These are phyloP conservation scores for Blastobotrys chiropterorum DNA, from an alignment of 805 yeast species.

Conservation along the genomic window DNA sequence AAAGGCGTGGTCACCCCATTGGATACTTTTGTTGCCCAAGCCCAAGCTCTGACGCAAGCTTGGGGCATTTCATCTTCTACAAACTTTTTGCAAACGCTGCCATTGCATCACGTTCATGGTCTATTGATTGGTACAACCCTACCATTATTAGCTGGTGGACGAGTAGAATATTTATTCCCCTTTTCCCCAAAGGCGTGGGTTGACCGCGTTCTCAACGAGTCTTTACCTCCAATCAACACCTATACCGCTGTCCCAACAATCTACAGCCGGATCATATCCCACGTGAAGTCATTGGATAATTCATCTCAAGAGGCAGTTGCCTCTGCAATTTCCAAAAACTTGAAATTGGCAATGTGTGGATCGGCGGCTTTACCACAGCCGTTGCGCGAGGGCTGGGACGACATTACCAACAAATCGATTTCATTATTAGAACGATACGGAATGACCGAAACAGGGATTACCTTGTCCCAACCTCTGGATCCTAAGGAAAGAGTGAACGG, in stretches of 20 bases:
- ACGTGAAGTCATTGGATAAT: slow-evolving; percentile 15
- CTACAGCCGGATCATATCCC: slow-evolving; percentile 24
- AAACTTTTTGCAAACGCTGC: slow-evolving; percentile 28
- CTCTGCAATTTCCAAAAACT: slow-evolving; percentile 15
- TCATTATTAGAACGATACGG: slow-evolving; percentile 31
- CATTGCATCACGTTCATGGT: slow-evolving; percentile 33
- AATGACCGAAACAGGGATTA: slow-evolving; percentile 34
- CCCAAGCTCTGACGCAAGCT: slow-evolving; percentile 27
- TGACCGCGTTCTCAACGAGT: slow-evolving; percentile 18
- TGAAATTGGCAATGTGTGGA: slow-evolving; percentile 31
- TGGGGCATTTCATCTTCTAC: slow-evolving; percentile 27
- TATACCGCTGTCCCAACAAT: slow-evolving; percentile 34
- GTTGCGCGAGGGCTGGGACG: slow-evolving; percentile 27
- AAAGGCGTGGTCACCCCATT: slow-evolving; percentile 32
- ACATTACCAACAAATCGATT: slow-evolving; percentile 24
- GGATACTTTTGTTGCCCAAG: slow-evolving; percentile 28
- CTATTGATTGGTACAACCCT: slow-evolving; percentile 29
- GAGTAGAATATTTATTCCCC: slow-evolving; percentile 28
- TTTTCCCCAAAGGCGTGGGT: slow-evolving; percentile 24
- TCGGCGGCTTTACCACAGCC: slow-evolving; percentile 33
- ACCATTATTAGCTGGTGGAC: slow-evolving; percentile 29
- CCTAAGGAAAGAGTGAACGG: slow-evolving; percentile 22
- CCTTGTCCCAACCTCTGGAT: slow-evolving; percentile 28
- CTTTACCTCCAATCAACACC: slow-evolving; percentile 24
- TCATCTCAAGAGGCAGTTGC: slow-evolving; percentile 15